phyloP scores from a whole-genome alignment of 352 stramenopile species.

The Phytophthora ohioensis region DNA sequence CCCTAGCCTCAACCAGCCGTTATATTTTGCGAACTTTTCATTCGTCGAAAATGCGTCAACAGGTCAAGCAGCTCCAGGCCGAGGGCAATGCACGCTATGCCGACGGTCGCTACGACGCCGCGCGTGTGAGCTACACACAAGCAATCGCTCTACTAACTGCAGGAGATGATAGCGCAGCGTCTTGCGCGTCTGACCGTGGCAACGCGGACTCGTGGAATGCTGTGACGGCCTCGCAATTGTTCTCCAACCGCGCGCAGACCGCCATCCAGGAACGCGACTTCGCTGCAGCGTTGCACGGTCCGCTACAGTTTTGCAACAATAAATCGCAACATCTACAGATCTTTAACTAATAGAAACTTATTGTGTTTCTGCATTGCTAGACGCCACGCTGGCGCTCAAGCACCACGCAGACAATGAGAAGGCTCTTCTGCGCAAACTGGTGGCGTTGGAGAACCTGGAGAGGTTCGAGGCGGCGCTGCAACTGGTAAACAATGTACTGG shows the following conservation, averaged over 20 bases:
- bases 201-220: slow-evolving; percentile 23
- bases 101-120: slow-evolving; percentile 66
- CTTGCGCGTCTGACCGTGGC: not conserved
- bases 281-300: slow-evolving; percentile 63
- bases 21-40: slow-evolving; percentile 1
- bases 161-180: slow-evolving; percentile 10
- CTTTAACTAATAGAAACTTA: slow-evolving; percentile 7
- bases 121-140: slow-evolving; percentile 56
- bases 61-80: slow-evolving; percentile 49
- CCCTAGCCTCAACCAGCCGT: slow-evolving; percentile 5
- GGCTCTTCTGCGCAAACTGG: slow-evolving; percentile 61
- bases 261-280: slow-evolving; percentile 82
- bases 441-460: slow-evolving; percentile 83
- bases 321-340: not conserved
- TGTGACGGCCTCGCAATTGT: slow-evolving; percentile 50
- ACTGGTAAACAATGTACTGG: slow-evolving; percentile 56
- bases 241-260: slow-evolving; percentile 75
- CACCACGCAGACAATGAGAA: slow-evolving; percentile 72
- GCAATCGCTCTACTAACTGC: slow-evolving; percentile 46
- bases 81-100: slow-evolving; percentile 64
- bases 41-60: slow-evolving; percentile 30
- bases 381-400: slow-evolving; percentile 63
- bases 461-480: slow-evolving; percentile 70
- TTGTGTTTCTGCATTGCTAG: slow-evolving; percentile 30
- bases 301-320: not conserved